Evolutionary conservation across 1,139 yeast species (phyloP).

Genomic region (Blastobotrys elegans): DNA sequence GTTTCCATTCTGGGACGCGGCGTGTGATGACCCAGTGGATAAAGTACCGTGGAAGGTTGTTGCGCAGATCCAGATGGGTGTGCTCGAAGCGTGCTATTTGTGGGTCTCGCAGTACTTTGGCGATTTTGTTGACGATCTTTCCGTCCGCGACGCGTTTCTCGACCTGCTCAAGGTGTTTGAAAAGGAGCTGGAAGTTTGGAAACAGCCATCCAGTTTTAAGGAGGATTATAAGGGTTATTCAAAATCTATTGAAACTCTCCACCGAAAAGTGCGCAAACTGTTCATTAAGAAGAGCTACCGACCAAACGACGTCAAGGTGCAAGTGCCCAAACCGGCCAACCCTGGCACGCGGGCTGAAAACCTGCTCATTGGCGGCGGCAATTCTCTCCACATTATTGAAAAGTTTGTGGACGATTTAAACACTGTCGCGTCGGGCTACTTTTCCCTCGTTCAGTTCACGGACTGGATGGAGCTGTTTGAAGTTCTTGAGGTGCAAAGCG

Average conservation of each 20-base stretch:
- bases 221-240: constrained; percentile 32
- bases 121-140: constrained; percentile 68
- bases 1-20: constrained; percentile 43
- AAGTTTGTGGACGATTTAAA: constrained; percentile 62
- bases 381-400: constrained; percentile 38
- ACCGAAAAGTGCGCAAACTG: constrained; percentile 63
- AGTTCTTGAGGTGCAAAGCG: constrained; percentile 62
- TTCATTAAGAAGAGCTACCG: constrained; percentile 78
- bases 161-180: constrained; percentile 66
- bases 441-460: constrained; percentile 53
- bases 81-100: constrained; percentile 68
- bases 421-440: constrained; percentile 53
- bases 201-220: constrained; percentile 27
- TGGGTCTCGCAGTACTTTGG: constrained; percentile 69
- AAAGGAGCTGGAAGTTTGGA: constrained; percentile 62
- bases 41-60: constrained; percentile 51
- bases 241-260: constrained; percentile 47
- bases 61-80: constrained; percentile 73
- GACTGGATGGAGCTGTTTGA: constrained; percentile 84
- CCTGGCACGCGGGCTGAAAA: constrained; percentile 23
- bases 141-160: constrained; percentile 56
- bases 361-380: constrained; percentile 27
- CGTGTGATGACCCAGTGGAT: constrained; percentile 31
- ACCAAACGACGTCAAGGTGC: constrained; percentile 46
- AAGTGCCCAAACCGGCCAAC: constrained; percentile 24